Percentiles rank a stretch among this genome's conserved stretches.
These are phyloP conservation scores for Saccharomycopsis babjevae DNA, from an alignment of 805 yeast species.

Conservation along the genomic window DNA sequence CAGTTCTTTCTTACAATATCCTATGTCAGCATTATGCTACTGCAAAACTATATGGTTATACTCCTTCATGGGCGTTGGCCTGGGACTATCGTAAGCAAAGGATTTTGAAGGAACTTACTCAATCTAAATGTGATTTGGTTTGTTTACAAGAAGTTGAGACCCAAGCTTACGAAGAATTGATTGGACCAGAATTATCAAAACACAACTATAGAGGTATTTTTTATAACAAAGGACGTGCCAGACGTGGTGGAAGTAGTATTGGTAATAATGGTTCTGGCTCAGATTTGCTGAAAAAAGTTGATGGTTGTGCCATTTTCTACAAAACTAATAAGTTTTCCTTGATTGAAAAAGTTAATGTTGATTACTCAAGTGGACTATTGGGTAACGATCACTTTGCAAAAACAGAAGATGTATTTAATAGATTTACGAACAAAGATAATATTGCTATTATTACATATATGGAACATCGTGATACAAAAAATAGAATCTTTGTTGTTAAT, in stretches of 20 bases:
- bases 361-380: conserved; percentile 74
- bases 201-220: conserved; percentile 75
- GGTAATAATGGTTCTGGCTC: neutral
- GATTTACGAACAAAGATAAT: conserved; percentile 94
- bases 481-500: conserved; percentile 64
- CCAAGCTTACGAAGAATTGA: conserved; percentile 72
- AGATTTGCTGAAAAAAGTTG: conserved; percentile 53
- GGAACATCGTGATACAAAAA: conserved; percentile 64
- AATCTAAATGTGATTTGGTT: conserved; percentile 60
- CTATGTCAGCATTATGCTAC: conserved; percentile 95
- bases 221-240: conserved; percentile 83
- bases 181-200: conserved; percentile 65
- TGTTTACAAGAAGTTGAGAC: conserved; percentile 96
- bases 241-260: conserved; percentile 67
- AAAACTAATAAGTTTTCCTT: conserved; percentile 58
- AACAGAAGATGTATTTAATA: conserved; percentile 88
- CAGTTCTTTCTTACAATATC: conserved; percentile 80
- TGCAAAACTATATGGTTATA: conserved; percentile 79
- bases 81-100: conserved; percentile 85
- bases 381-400: conserved; percentile 79
- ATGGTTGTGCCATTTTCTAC: conserved; percentile 96
- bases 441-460: conserved; percentile 71
- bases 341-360: conserved; percentile 62
- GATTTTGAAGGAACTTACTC: conserved; percentile 61
- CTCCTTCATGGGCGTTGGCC: conserved; percentile 94